Evolutionary conservation across 768 basidiomycete species (phyloP), one percentile per base, ranked within the genome.

Genomic region (Leccinum subgranulosum): DNA sequence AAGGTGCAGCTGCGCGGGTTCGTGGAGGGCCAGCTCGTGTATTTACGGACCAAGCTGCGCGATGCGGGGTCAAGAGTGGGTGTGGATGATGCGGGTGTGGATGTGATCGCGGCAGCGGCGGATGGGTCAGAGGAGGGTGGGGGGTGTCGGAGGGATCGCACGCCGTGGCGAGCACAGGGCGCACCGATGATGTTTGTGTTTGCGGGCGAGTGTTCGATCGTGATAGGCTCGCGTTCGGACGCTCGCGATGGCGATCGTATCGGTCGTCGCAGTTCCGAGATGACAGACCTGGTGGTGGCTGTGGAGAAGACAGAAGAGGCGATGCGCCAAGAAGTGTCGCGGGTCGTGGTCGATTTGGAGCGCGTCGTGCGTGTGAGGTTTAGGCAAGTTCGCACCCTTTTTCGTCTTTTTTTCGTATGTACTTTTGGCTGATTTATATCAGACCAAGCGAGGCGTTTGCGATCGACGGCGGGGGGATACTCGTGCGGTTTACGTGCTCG

Each of bases 171-270:
- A 21, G 23, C 39, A 2, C 29, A 47, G 2, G 11, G 17, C 2
- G 6, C 46, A 7, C 59, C 59, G 14, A 60, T 63, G 53, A 7
- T 52, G 4, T 72, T 70, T 39, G 29, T 50, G 3, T 70, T 72
- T 28, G 51, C 55, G 15, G 69, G 69, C 21, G 71, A 70, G 52
- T 70, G 71, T 33, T 66, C 69, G 48, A 36, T 60, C 39, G 59
- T 70, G 17, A 59, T 53, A 0, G 63, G 23, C 3, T 47, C 25
- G 25, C 39, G 39, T n/a, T 39, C 17, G 9, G 17, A n/a, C 17
- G 0, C 17, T 39, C 17, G 17, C 8, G 12, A 46, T 19, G 12
- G 21, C 12, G 45, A 46, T 36, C 36, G 15, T 3, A 6, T 14
- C 15, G n/a, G 19, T 33, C 33, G 39, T 8, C 19, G 14, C 43